These are phyloP conservation scores for Speleostelium caveatum DNA, from an alignment of 78 protist species.

Conservation along the genomic window DNA sequence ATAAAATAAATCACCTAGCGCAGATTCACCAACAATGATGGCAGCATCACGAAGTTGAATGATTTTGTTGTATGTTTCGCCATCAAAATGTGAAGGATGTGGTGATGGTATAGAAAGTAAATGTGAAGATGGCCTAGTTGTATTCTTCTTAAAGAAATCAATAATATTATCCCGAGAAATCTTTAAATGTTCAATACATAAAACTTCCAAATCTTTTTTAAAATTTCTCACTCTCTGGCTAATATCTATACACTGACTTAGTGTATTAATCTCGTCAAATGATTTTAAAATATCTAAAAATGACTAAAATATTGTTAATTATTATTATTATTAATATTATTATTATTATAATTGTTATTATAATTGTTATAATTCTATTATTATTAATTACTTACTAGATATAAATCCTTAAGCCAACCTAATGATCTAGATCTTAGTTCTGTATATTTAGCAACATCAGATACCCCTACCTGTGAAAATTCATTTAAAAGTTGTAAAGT, in stretches of 20 bases:
- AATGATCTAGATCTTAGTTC: conserved; percentile 40
- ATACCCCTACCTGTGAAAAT: neutral
- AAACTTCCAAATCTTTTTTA: conserved; percentile 48
- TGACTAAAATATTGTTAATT: too few species aligned
- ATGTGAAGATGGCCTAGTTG: neutral
- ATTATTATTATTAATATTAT: too few species aligned
- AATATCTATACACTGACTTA: conserved; percentile 55
- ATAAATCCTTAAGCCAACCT: conserved; percentile 13
- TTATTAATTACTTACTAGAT: too few species aligned
- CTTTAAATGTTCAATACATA: conserved; percentile 46
- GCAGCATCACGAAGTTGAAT: conserved; percentile 57
- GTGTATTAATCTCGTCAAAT: conserved; percentile 20
- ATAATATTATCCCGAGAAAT: conserved; percentile 42
- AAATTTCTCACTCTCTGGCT: conserved; percentile 58
- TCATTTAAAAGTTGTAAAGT: neutral
- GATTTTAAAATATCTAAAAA: conserved; percentile 25
- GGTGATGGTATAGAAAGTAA: conserved; percentile 3
- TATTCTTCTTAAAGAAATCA: neutral
- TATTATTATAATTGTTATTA: too few species aligned
- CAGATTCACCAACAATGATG: conserved; percentile 66
- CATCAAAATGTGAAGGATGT: conserved; percentile 62
- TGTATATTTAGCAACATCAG: neutral
- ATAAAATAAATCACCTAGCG: conserved; percentile 47
- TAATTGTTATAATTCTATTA: too few species aligned
- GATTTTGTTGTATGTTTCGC: conserved; percentile 63